Evolutionary conservation across 192 early-diverging fungal species (phyloP), one percentile per base, ranked within the genome.

Genomic region (Thamnidium elegans): DNA sequence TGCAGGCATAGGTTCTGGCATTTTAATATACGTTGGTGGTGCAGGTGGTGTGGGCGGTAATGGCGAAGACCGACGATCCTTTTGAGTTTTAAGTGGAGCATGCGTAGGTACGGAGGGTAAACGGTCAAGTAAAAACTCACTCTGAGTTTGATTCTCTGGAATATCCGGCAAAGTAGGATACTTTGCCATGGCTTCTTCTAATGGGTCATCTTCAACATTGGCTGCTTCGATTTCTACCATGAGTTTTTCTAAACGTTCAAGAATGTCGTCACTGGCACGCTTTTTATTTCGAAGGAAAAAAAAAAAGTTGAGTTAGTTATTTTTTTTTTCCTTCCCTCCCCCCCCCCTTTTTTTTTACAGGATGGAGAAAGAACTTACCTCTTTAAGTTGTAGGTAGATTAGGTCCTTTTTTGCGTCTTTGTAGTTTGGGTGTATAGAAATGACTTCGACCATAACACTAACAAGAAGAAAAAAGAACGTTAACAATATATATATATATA

Each of bases 51-150:
- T 1, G 17, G 50, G 0, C 21, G 48, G 48, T 21, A 21, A 2
- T 2, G 50, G 17, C 6, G 50, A 30, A 10, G 36, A 39, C 3
- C 31, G 55, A 1, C 26, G 26, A 26, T 26, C 26, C 26, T 26
- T 26, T 26, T 31, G 7, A 19, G 53, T 65, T 3, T 50, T 62
- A n/a, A 54, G 44, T 2, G 65, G 65, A 15, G 32, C 20, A 58
- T 66, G 65, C 0, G 65, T 66, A 39, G 65, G 65, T 11, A 44
- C 66, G 20, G 32, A 43, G 0, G 55, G 51, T 11, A 50, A 26
- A 48, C 55, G 39, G 32, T 60, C 48, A 14, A 68, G 23, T 8
- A 30, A 50, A 14, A 19, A 59, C 7, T 5, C 42, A 30, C 21
- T 44, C 9, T 5, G 32, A 13, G 51, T 52, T 19, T 59, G 0